Evolutionary conservation across 768 basidiomycete genomes (phyloP).

Genomic region (Russula compacta): DNA sequence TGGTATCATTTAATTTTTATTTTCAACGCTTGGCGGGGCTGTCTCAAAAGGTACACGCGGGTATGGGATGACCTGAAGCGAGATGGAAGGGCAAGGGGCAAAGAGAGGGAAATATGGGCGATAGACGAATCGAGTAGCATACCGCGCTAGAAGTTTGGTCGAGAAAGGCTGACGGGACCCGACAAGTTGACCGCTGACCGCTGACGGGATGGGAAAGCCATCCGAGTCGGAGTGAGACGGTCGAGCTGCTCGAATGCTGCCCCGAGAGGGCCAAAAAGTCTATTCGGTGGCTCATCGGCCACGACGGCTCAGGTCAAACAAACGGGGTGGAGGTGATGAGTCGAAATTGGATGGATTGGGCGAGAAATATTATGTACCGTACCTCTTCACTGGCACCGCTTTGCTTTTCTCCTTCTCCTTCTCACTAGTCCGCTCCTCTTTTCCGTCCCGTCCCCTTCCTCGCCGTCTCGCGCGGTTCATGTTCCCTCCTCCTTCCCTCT

Average conservation of each 20-base stretch:
- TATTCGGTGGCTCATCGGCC: constrained; percentile 16
- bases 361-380: constrained; percentile 16
- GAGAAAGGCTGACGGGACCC: not conserved
- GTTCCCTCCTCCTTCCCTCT: constrained; percentile 4
- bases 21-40: not conserved
- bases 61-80: too few relatives aligned
- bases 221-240: not conserved
- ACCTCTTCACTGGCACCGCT: too few relatives aligned
- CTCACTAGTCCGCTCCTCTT: not conserved
- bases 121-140: constrained; percentile 9
- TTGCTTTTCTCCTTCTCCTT: not conserved
- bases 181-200: not conserved
- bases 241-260: not conserved
- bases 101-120: not conserved
- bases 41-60: too few relatives aligned
- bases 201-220: not conserved
- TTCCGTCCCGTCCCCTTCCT: not conserved
- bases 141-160: not conserved
- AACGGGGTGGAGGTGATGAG: not conserved
- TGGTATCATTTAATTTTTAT: not conserved
- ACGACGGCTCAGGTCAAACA: not conserved
- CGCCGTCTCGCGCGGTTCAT: not conserved
- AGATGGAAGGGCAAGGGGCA: not conserved
- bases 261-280: constrained; percentile 10
- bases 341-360: not conserved